phyloP scores from a whole-genome alignment of 805 yeast genomes.

The Cyberlindnera xylosilytica region DNA sequence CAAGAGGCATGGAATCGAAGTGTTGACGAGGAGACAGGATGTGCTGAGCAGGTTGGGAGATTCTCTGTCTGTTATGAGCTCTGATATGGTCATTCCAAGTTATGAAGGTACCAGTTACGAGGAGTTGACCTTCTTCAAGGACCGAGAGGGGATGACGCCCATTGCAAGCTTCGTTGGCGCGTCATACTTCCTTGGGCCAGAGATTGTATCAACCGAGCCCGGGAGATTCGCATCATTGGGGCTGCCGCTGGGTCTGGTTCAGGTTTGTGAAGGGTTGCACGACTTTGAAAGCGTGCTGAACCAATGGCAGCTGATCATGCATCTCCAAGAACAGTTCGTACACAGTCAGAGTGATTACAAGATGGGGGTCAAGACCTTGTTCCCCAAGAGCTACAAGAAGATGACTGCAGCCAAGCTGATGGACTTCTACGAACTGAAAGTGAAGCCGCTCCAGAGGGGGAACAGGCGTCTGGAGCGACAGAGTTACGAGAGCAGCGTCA shows the following conservation, averaged over 20 bases:
- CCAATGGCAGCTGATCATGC: constrained; percentile 16
- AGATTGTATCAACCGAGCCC: background rate
- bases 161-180: constrained; percentile 15
- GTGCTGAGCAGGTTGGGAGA: constrained; percentile 8
- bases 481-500: background rate
- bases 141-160: constrained; percentile 14
- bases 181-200: constrained; percentile 7
- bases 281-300: constrained; percentile 14
- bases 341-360: constrained; percentile 12
- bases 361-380: constrained; percentile 13
- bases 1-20: background rate
- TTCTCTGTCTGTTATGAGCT: constrained; percentile 6
- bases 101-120: constrained; percentile 15
- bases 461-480: background rate
- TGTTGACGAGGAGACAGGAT: constrained; percentile 7
- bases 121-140: constrained; percentile 17
- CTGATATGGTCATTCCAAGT: constrained; percentile 13
- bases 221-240: constrained; percentile 12
- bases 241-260: constrained; percentile 6
- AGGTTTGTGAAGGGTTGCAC: constrained; percentile 8
- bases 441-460: constrained; percentile 9
- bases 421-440: constrained; percentile 7
- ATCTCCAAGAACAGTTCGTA: constrained; percentile 11
- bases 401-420: constrained; percentile 4
- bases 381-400: constrained; percentile 9